These are phyloP conservation scores for Phenoliferia sp. DNA, from an alignment of 1,284 basidiomycete genomes.

Conservation along the genomic window DNA sequence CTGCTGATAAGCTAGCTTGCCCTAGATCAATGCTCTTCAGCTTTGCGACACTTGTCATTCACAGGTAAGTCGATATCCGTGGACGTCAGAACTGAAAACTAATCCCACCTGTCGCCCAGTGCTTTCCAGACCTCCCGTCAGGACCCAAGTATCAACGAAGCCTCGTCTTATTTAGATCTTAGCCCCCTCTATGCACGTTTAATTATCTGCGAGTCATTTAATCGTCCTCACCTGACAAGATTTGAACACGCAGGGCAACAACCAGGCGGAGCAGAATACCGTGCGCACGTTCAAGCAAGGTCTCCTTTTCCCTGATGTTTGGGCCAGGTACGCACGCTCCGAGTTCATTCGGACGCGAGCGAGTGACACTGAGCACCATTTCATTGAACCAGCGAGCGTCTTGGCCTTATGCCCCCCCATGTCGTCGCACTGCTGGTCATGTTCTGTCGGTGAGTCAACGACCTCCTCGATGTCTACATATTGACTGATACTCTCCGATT, in stretches of 20 bases:
- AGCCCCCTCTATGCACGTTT: slow-evolving; percentile 33
- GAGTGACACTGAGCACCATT: neutral
- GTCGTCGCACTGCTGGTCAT: slow-evolving; percentile 63
- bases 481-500: neutral
- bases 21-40: slow-evolving; percentile 51
- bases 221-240: neutral
- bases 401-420: slow-evolving; percentile 71
- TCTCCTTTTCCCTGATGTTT: slow-evolving; percentile 58
- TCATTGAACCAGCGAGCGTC: slow-evolving; percentile 54
- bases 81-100: neutral
- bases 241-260: slow-evolving; percentile 54
- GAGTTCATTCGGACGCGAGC: no score
- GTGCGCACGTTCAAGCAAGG: slow-evolving; percentile 59
- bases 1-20: neutral
- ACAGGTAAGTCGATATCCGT: neutral
- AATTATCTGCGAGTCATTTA: no score
- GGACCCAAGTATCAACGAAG: slow-evolving; percentile 53
- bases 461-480: slow-evolving; percentile 11
- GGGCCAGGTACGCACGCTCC: neutral
- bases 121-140: slow-evolving; percentile 62
- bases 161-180: slow-evolving; percentile 71
- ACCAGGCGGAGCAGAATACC: slow-evolving; percentile 48
- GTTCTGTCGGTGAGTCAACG: slow-evolving; percentile 49
- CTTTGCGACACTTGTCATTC: slow-evolving; percentile 70
- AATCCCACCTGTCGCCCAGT: slow-evolving; percentile 67